Evolutionary conservation across 768 basidiomycete species (phyloP).

Genomic region (Rhodotorula babjevae): DNA sequence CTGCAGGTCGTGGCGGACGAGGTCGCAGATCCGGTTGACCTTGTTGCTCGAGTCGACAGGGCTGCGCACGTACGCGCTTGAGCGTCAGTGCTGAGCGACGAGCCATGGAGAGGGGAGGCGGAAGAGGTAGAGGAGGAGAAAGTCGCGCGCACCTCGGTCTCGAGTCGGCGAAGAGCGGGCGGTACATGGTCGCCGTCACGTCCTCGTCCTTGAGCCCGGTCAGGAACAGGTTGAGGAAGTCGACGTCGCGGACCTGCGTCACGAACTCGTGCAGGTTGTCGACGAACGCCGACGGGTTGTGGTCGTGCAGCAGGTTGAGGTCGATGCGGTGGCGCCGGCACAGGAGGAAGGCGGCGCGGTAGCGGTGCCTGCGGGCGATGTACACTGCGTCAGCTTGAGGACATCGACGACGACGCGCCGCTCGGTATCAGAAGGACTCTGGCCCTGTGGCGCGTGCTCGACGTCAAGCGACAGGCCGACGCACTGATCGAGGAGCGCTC

Average conservation of each 20-base stretch:
- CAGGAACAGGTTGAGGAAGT: constrained; percentile 87
- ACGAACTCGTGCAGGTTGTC: constrained; percentile 62
- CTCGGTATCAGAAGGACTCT: not conserved
- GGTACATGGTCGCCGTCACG: constrained; percentile 45
- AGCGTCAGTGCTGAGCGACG: too few species aligned
- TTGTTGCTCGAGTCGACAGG: constrained; percentile 44
- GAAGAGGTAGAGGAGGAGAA: not conserved
- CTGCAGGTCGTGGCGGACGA: constrained; percentile 68
- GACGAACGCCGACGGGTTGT: constrained; percentile 66
- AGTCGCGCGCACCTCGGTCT: not conserved
- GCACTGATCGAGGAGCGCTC: constrained; percentile 67
- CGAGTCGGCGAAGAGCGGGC: not conserved
- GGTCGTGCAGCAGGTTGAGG: constrained; percentile 78
- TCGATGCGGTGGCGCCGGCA: constrained; percentile 93
- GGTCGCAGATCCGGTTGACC: constrained; percentile 69
- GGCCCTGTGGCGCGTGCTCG: too few species aligned
- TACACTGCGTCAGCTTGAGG: not conserved
- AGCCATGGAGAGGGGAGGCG: too few species aligned
- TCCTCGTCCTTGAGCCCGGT: constrained; percentile 64
- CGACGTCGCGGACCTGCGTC: constrained; percentile 80
- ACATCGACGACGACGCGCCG: too few species aligned
- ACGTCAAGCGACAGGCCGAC: constrained; percentile 42
- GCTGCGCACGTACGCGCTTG: not conserved
- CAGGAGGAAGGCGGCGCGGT: constrained; percentile 79
- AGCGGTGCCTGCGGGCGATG: constrained; percentile 57